phyloP scores from a whole-genome alignment of 306 rosid genomes.

The Carpinus viminea region DNA sequence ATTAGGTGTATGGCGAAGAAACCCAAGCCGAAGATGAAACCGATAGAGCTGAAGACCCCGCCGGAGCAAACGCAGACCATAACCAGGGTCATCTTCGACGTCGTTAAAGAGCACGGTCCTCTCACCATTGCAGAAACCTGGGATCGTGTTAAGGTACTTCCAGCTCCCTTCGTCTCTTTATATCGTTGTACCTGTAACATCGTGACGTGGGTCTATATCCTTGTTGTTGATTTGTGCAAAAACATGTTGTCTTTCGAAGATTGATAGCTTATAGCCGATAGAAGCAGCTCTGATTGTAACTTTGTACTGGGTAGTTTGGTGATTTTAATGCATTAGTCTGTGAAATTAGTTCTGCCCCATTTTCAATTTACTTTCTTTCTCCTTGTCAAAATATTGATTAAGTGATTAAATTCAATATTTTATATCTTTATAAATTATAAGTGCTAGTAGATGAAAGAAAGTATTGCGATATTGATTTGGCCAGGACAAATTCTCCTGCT shows the following conservation, averaged over 20 bases:
- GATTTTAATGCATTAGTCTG: background rate
- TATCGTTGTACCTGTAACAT: background rate
- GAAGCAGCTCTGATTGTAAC: background rate
- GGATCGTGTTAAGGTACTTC: constrained; percentile 70
- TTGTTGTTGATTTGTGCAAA: background rate
- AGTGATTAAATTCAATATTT: too few relatives aligned
- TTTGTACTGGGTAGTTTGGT: background rate
- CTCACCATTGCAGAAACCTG: constrained; percentile 77
- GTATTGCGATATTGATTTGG: too few relatives aligned
- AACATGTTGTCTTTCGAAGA: background rate
- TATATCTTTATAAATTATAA: too few relatives aligned
- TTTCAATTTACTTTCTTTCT: background rate
- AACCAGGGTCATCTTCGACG: constrained; percentile 64
- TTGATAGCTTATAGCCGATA: background rate
- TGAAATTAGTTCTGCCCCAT: background rate
- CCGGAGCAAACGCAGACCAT: constrained; percentile 84
- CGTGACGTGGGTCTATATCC: too few relatives aligned
- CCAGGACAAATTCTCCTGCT: too few relatives aligned
- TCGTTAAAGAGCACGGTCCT: constrained; percentile 88
- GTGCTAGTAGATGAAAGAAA: too few relatives aligned
- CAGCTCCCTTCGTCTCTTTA: background rate
- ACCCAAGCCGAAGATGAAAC: constrained; percentile 71
- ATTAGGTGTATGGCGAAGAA: constrained; percentile 61
- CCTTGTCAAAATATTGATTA: too few relatives aligned
- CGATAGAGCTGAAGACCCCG: constrained; percentile 59